Percentiles rank a stretch among this genome's conserved stretches.
phyloP scores from a whole-genome alignment of 805 yeast species.

The Metschnikowia lochheadii region DNA sequence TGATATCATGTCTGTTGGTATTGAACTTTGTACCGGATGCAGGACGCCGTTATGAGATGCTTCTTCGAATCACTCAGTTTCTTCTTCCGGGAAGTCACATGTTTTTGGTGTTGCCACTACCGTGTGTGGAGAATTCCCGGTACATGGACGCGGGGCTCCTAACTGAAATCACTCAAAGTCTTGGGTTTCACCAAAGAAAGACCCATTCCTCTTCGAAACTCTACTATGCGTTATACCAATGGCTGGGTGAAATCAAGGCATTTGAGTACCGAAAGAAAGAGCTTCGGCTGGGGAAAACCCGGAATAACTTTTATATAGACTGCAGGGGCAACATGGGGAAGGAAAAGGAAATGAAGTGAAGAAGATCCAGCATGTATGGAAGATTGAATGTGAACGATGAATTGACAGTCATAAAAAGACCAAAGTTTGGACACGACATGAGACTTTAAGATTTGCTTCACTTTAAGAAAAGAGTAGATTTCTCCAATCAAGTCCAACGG shows the following conservation, averaged over 20 bases:
- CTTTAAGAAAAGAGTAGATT: no score
- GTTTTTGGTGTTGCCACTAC: conserved; percentile 83
- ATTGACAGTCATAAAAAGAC: no score
- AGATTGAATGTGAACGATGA: no score
- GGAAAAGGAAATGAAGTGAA: background rate
- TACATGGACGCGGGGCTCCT: conserved; percentile 53
- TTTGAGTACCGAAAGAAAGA: conserved; percentile 37
- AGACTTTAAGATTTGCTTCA: no score
- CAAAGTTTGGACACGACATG: no score
- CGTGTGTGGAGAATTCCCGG: conserved; percentile 80
- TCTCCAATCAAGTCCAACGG: no score
- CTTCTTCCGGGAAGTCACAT: conserved; percentile 42
- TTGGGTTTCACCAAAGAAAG: conserved; percentile 55
- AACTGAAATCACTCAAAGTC: conserved; percentile 42
- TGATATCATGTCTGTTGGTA: conserved; percentile 82
- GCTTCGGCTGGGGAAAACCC: conserved; percentile 50
- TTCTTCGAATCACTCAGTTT: conserved; percentile 54
- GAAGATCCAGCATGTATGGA: no score
- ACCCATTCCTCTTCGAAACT: conserved; percentile 65
- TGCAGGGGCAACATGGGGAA: background rate
- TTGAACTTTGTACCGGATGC: conserved; percentile 83
- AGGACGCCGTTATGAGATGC: conserved; percentile 71
- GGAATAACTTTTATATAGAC: conserved; percentile 68
- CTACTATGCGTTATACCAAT: conserved; percentile 64
- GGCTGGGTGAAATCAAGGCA: conserved; percentile 30